Evolutionary conservation across 2,329 filamentous ascomycete species (phyloP).

Genomic region (Aspergillus sp.): DNA sequence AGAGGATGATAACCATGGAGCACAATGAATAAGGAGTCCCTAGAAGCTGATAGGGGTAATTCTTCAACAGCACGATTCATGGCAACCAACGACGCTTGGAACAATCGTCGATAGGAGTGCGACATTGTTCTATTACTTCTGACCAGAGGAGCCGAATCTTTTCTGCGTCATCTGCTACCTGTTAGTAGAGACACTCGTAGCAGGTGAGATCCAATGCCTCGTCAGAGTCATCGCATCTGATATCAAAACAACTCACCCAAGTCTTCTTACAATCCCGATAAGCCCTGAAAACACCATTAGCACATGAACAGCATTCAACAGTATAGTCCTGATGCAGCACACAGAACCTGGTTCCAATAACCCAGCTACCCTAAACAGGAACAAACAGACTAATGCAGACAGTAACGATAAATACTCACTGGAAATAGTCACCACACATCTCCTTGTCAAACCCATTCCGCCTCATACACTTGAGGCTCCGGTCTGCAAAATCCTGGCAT

Average conservation of each 20-base stretch:
- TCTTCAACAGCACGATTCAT: no score
- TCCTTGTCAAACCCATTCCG: constrained; percentile 77
- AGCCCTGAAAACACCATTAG: constrained; percentile 50
- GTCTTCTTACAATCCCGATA: constrained; percentile 92
- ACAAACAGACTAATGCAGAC: neutral
- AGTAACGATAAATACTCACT: constrained; percentile 51
- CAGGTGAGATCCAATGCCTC: neutral
- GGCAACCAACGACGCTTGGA: no score
- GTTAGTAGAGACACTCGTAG: neutral
- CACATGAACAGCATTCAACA: neutral
- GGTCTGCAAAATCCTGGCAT: constrained; percentile 83
- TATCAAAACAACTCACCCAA: constrained; percentile 60
- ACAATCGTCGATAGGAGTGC: neutral
- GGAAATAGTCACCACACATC: constrained; percentile 95
- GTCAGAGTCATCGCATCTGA: neutral
- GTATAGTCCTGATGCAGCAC: neutral
- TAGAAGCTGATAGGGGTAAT: no score
- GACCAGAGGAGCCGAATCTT: constrained; percentile 11
- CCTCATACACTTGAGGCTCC: constrained; percentile 80
- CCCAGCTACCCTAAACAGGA: neutral
- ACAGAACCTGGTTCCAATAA: neutral
- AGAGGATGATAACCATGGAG: no score
- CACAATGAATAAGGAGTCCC: no score
- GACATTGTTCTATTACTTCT: neutral
- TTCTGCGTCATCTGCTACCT: constrained; percentile 23